Evolutionary conservation across 306 rosid genomes (phyloP).

Genomic region (Acmispon strigosus): DNA sequence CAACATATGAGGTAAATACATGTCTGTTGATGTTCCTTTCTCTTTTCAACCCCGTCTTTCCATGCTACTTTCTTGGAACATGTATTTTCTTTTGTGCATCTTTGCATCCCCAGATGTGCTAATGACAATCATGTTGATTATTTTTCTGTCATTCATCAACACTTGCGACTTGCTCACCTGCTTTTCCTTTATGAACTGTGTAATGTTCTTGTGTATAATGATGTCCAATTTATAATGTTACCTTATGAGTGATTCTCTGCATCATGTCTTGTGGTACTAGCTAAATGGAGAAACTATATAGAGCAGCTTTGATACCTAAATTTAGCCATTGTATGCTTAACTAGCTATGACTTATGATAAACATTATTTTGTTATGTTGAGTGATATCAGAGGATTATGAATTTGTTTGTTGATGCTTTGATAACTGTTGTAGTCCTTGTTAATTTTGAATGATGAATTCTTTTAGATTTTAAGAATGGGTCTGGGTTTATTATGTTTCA

Average conservation of each 20-base stretch:
- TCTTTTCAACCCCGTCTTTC: neutral
- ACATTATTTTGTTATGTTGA: neutral
- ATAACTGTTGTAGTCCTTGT: neutral
- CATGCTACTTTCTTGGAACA: neutral
- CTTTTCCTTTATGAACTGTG: neutral
- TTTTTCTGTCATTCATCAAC: neutral
- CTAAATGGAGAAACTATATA: neutral
- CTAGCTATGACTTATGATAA: neutral
- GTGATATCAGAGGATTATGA: neutral
- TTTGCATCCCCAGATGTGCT: neutral
- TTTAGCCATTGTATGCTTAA: neutral
- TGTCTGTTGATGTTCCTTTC: neutral
- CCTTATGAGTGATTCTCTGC: too few species aligned
- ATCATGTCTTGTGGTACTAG: too few species aligned
- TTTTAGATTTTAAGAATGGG: too few species aligned
- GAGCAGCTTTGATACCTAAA: neutral
- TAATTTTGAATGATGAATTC: neutral
- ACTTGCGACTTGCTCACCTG: neutral
- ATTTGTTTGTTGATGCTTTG: neutral
- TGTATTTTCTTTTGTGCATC: neutral
- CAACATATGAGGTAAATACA: conserved; percentile 57
- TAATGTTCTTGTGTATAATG: neutral
- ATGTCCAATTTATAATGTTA: too few species aligned
- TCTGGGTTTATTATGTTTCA: neutral
- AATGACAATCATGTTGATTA: neutral